A percentile compares a stretch with the other conserved stretches of the same genome.
Evolutionary conservation across 345 rosid genomes (phyloP).

Genomic region (Camelina sativa): DNA sequence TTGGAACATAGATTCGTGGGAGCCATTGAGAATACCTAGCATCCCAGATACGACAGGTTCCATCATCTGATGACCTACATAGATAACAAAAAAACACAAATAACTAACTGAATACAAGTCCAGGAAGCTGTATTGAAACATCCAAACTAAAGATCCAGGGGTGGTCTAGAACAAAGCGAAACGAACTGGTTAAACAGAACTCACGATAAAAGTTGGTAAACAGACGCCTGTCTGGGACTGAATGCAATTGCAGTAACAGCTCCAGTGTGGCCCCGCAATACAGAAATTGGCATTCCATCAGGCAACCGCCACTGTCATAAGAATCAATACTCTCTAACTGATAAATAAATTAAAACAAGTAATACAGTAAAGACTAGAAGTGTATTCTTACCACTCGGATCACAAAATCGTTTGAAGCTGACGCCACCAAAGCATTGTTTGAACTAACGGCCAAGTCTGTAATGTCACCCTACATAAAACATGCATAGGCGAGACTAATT

Average conservation of each 20-base stretch:
- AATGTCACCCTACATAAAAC: slow-evolving; percentile 80
- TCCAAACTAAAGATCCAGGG: slow-evolving; percentile 21
- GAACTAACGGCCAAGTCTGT: slow-evolving; percentile 98
- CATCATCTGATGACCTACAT: slow-evolving; percentile 97
- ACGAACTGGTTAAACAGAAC: slow-evolving; percentile 42
- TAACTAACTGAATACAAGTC: slow-evolving; percentile 24
- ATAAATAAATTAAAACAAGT: slow-evolving; percentile 22
- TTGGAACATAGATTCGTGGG: slow-evolving; percentile 79
- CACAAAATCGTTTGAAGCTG: slow-evolving; percentile 96
- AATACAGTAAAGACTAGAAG: slow-evolving; percentile 28
- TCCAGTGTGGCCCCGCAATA: slow-evolving; percentile 92
- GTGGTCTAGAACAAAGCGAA: slow-evolving; percentile 24
- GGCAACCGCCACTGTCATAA: slow-evolving; percentile 93
- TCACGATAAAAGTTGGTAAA: slow-evolving; percentile 96
- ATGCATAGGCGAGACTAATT: slow-evolving; percentile 32
- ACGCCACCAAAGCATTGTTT: slow-evolving; percentile 93
- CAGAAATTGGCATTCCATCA: slow-evolving; percentile 93
- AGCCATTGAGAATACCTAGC: slow-evolving; percentile 77
- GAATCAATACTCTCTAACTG: slow-evolving; percentile 38
- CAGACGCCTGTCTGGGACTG: slow-evolving; percentile 80
- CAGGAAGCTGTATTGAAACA: slow-evolving; percentile 34
- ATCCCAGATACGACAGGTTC: slow-evolving; percentile 99
- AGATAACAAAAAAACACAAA: slow-evolving; percentile 26
- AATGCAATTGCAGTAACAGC: slow-evolving; percentile 99
- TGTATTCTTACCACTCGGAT: slow-evolving; percentile 87